Conservation (phyloP, 2,329 filamentous ascomycete species). For the Ceratocystiopsis minuta region DNA sequence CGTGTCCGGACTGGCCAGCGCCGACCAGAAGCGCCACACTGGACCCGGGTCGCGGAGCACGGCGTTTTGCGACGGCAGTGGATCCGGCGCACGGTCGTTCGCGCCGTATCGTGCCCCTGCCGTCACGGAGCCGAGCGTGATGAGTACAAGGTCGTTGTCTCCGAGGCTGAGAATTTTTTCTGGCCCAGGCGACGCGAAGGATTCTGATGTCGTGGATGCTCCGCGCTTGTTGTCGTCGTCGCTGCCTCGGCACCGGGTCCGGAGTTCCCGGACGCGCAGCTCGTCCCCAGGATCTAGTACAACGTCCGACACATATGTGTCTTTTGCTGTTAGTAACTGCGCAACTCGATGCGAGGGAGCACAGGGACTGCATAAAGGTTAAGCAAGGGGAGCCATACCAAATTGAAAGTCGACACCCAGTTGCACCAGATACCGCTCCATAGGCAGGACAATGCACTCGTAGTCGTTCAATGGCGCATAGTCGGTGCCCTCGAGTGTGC, state of each 20-base stretch:
- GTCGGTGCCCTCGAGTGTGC: constrained; percentile 13
- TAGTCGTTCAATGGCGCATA: constrained; percentile 15
- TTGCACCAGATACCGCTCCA: constrained; percentile 12
- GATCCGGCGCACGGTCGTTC: constrained; percentile 13
- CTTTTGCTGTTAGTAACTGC: too few relatives aligned
- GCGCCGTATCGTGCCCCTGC: constrained; percentile 15
- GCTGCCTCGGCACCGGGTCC: too few relatives aligned
- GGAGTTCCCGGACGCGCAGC: neutral
- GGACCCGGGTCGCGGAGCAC: constrained; percentile 16
- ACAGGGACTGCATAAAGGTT: too few relatives aligned
- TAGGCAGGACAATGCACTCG: constrained; percentile 14
- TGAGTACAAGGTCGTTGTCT: constrained; percentile 17
- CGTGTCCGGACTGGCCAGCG: constrained; percentile 13
- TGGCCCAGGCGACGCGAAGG: too few relatives aligned
- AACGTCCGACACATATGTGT: constrained; percentile 1
- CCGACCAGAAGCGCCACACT: constrained; percentile 20
- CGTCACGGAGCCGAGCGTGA: constrained; percentile 19
- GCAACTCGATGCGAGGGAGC: too few relatives aligned
- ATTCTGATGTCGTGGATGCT: too few relatives aligned
- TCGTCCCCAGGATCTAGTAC: constrained; percentile 1
- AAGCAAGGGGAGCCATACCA: constrained; percentile 2
- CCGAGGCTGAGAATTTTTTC: neutral
- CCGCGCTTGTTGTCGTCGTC: too few relatives aligned
- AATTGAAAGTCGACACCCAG: constrained; percentile 14
- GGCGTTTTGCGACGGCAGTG: constrained; percentile 9